Base-by-base conservation (phyloP, 2,329 filamentous ascomycete species). In the Colletotrichum lupini region DNA sequence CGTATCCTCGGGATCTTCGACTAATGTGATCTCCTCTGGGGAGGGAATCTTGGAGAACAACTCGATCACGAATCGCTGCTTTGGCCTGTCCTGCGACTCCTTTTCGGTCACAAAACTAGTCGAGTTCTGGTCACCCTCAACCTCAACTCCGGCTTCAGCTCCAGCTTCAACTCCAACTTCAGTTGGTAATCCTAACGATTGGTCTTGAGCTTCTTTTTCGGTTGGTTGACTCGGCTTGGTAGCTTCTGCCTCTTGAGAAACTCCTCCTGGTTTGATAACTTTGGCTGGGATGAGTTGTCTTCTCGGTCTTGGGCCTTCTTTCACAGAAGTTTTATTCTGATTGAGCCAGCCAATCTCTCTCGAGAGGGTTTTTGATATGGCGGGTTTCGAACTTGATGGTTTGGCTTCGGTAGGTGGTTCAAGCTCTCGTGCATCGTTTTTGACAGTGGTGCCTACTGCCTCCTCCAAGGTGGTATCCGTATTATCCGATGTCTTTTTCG, bases 1-100 rank as follows among this genome's bases (percentile, higher is more conserved):
- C 26, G n/a, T 22, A 28, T 74, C 68, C 16, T 72, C 62, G 8
- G 62, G 58, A n/a, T 74, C 72, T 30, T 63, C 42, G 4, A 30
- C 49, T 26, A 63, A 42, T 11, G 56, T 68, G 19, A 74, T 42
- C 14, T 68, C 62, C n/a, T 53, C 52, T 19, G 52, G 57, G 4
- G 57, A 11, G 49, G 68, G 72, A 5, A 35, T 6, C 12, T 52
- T 67, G 24, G 68, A 62, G 2, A 56, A 28, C 14, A 74, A 3
- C 9, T 74, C 72, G 8, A 74, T 24, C 9, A 72, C 52, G 4
- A 74, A 26, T 35, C n/a, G 30, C 14, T 64, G 62, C 12, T 46
- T 62, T 22, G 52, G 42, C 16, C n/a, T 61, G 24, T 42, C 37
- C 1, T 19, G 60, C 14, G 12, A 19, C 26, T 65, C 61, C 14